Evolutionary conservation across 2,329 filamentous ascomycete species (phyloP).

Genomic region (Zymoseptoria ardabiliae): DNA sequence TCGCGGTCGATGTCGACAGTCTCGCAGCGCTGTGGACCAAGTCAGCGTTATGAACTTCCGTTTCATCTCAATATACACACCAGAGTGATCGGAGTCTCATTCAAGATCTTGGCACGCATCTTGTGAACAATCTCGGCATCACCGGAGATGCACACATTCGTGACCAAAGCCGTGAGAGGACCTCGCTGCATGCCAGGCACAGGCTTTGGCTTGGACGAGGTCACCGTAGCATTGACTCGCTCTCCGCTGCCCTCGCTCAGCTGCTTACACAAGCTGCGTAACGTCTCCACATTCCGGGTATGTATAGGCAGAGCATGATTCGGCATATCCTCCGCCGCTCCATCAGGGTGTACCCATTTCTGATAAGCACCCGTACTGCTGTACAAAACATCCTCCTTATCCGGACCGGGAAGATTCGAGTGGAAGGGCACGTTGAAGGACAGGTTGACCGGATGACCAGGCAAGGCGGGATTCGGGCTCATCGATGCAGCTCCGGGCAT

Average conservation of each 20-base stretch:
- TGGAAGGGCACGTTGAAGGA: constrained; percentile 97
- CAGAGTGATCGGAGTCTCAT: constrained; percentile 85
- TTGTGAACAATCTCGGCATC: constrained; percentile 81
- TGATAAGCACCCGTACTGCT: constrained; percentile 80
- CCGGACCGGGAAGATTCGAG: constrained; percentile 83
- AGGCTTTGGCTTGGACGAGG: constrained; percentile 68
- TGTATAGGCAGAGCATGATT: constrained; percentile 90
- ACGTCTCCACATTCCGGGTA: constrained; percentile 70
- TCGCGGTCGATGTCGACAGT: constrained; percentile 89
- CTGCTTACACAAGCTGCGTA: constrained; percentile 73
- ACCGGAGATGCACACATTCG: constrained; percentile 86
- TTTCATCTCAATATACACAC: constrained; percentile 49
- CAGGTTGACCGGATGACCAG: constrained; percentile 76
- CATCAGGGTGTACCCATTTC: constrained; percentile 88
- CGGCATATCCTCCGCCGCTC: constrained; percentile 73
- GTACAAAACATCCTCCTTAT: constrained; percentile 90
- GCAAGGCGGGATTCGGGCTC: constrained; percentile 52
- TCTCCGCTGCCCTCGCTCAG: constrained; percentile 59
- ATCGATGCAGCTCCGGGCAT: constrained; percentile 37
- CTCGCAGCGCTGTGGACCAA: constrained; percentile 65
- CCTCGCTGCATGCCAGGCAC: constrained; percentile 46
- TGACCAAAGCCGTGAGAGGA: constrained; percentile 48
- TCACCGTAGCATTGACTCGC: constrained; percentile 73
- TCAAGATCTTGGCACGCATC: constrained; percentile 81
- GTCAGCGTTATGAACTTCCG: constrained; percentile 21